Conservation (phyloP, 108 stramenopile genomes). For the Nannochloropsis oceanica region DNA sequence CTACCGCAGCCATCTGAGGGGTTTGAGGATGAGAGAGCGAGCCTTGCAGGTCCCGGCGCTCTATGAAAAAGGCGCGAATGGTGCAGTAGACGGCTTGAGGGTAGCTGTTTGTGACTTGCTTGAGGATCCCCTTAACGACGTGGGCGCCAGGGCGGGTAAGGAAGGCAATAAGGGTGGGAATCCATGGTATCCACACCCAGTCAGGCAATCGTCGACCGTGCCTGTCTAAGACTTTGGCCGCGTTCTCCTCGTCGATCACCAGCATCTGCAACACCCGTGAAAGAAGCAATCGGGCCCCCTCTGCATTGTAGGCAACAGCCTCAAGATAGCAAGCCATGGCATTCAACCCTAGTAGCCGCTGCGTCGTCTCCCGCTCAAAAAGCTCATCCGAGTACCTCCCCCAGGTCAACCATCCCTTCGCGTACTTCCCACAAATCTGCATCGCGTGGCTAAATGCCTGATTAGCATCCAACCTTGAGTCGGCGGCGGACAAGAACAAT, state of each 20-base stretch:
- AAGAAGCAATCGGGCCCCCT: constrained; percentile 60
- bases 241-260: constrained; percentile 51
- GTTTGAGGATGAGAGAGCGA: neutral
- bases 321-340: constrained; percentile 78
- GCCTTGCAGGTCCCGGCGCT: constrained; percentile 21
- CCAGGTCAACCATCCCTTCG: constrained; percentile 78
- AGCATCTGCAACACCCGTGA: constrained; percentile 73
- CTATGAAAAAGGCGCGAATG: constrained; percentile 22
- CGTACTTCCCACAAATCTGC: constrained; percentile 67
- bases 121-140: constrained; percentile 3
- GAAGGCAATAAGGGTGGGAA: constrained; percentile 55
- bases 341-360: constrained; percentile 62
- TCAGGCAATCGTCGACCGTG: constrained; percentile 49
- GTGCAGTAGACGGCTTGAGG: constrained; percentile 33
- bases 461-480: constrained; percentile 60
- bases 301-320: constrained; percentile 37
- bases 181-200: constrained; percentile 89
- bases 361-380: constrained; percentile 29
- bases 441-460: constrained; percentile 75
- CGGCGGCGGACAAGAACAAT: constrained; percentile 51
- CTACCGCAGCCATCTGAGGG: neutral
- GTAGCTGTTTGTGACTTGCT: constrained; percentile 4
- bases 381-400: constrained; percentile 57
- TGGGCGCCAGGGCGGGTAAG: constrained; percentile 19
- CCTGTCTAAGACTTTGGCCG: neutral